Evolutionary conservation across 176 grass and related monocot genomes (phyloP), one percentile per base, ranked within the genome.

Genomic region (Ensete glaucum): DNA sequence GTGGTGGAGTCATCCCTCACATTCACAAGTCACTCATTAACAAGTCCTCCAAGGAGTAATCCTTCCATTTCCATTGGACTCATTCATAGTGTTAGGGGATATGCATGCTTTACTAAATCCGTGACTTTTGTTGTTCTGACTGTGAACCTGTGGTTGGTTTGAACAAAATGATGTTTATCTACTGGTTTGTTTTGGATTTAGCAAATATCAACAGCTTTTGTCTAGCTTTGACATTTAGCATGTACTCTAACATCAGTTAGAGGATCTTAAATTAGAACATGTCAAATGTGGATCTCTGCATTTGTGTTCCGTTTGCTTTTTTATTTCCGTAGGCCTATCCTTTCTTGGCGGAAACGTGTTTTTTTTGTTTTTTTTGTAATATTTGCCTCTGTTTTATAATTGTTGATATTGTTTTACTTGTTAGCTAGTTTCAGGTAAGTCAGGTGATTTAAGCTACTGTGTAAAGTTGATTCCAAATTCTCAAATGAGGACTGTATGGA

Each of bases 11-110:
- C 29, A 76, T 76, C 9, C 73, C 73, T 6, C 73, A 76, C 29
- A 76, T 76, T 50, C 73, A 76, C 24, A 76, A 76, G 56, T 76
- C 73, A 17, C 73, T 76, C 29, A 76, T 76, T 29, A 76, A 76
- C 73, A 76, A 76, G 34, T 76, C 73, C 8, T 76, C 73, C 26
- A 75, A 76, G 56, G 73, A 76, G n/a, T 76, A 19, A 62, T 11
- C 15, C 11, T 26, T 2, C 4, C 11, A 20, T 53, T 52, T 26
- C 65, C 27, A 16, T 68, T 16, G 13, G 65, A 34, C 43, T 1
- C 15, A 16, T 16, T 26, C 27, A 11, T 67, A 27, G 11, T 43
- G 34, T 67, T 26, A 14, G 13, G 4, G 1, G 54, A 57, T 16
- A 57, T 59, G 57, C n/a, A 20, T 6, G 7, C 15, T 17, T 8